Evolutionary conservation across 306 rosid species (phyloP).

Genomic region (Rubus idaeus): DNA sequence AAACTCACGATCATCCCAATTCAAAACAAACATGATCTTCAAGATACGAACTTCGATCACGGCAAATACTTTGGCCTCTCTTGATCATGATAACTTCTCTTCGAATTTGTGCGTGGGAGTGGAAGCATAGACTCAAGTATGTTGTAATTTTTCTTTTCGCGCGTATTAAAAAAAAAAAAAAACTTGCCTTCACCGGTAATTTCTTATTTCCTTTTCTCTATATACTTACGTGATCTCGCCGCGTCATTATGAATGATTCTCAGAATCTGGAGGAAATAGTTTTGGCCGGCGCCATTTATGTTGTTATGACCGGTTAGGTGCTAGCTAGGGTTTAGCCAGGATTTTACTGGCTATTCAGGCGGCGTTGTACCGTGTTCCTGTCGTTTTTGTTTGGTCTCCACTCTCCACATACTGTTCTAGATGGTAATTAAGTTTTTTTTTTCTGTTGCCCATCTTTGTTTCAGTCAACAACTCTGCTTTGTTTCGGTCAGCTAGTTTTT

Average conservation of each 20-base stretch:
- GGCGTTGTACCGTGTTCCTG: not conserved
- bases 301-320: not conserved
- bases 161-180: too few relatives aligned
- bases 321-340: not conserved
- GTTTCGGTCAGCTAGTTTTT: not conserved
- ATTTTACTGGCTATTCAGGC: not conserved
- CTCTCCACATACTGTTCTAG: not conserved
- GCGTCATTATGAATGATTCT: not conserved
- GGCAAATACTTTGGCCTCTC: too few relatives aligned
- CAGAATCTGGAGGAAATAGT: not conserved
- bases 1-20: too few relatives aligned
- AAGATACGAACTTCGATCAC: too few relatives aligned
- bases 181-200: too few relatives aligned
- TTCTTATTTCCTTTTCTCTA: too few relatives aligned
- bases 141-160: too few relatives aligned
- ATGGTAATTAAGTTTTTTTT: not conserved
- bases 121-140: too few relatives aligned
- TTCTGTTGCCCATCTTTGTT: not conserved
- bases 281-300: too few relatives aligned
- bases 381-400: not conserved
- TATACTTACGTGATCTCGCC: not conserved
- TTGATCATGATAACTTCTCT: too few relatives aligned
- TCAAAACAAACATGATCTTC: too few relatives aligned
- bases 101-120: too few relatives aligned
- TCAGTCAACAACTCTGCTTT: not conserved